These are phyloP conservation scores for Curvularia verruculosa DNA, from an alignment of 2,329 filamentous ascomycete species.

Conservation along the genomic window DNA sequence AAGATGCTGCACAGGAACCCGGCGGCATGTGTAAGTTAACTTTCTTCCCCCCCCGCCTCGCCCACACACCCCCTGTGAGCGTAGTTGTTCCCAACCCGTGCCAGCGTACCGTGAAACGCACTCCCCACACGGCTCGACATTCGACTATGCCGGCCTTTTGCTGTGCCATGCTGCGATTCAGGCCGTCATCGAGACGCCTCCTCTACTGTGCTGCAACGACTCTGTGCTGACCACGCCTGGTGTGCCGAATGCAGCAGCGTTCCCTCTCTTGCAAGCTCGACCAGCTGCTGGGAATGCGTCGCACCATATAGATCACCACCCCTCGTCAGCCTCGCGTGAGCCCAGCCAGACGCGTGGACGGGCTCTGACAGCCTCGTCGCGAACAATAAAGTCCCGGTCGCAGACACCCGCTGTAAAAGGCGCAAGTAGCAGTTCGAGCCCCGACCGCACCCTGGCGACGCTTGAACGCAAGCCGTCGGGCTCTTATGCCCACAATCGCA, in stretches of 20 bases:
- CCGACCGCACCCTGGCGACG: constrained; percentile 43
- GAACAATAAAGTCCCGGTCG: constrained; percentile 52
- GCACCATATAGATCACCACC: constrained; percentile 44
- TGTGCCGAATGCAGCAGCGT: constrained; percentile 42
- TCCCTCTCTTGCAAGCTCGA: constrained; percentile 49
- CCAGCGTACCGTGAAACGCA: constrained; percentile 29
- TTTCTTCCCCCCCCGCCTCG: constrained; percentile 8
- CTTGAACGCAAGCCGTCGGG: constrained; percentile 59
- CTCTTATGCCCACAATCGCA: constrained; percentile 86
- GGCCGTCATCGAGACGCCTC: constrained; percentile 24
- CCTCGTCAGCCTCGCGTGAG: constrained; percentile 48
- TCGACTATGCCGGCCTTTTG: constrained; percentile 21
- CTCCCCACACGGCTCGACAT: constrained; percentile 17
- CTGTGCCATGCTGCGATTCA: constrained; percentile 29
- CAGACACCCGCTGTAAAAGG: constrained; percentile 50
- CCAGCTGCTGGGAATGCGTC: constrained; percentile 47
- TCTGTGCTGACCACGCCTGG: constrained; percentile 41
- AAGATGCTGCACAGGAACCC: constrained; percentile 43
- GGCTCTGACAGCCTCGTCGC: constrained; percentile 52
- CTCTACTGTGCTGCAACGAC: constrained; percentile 20
- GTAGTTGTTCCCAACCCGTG: constrained; percentile 20
- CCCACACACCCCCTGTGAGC: constrained; percentile 4
- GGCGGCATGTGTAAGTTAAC: constrained; percentile 49
- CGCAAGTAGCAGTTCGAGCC: constrained; percentile 44
- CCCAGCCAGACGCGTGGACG: constrained; percentile 54